These are phyloP conservation scores for Nannochloropsis oceanica DNA, from an alignment of 108 stramenopile genomes.

Conservation along the genomic window DNA sequence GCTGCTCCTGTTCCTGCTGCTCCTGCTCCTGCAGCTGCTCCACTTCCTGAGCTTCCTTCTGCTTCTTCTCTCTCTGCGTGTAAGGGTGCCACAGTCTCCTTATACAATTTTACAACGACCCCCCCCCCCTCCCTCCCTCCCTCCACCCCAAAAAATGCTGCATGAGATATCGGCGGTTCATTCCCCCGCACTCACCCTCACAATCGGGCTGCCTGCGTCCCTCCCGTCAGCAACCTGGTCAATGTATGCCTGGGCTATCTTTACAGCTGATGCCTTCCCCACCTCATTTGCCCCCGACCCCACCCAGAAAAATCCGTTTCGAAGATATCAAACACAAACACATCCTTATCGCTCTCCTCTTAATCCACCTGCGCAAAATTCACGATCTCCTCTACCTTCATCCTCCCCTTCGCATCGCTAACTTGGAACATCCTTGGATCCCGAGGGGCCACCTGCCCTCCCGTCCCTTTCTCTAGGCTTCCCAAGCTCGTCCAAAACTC, in stretches of 20 bases:
- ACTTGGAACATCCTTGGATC: constrained; percentile 40
- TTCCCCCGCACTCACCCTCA: constrained; percentile 28
- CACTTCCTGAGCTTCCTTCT: background rate
- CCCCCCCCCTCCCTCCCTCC: background rate
- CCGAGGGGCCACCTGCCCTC: constrained; percentile 8
- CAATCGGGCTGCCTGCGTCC: constrained; percentile 35
- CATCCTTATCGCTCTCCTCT: constrained; percentile 35
- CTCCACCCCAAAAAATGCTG: constrained; percentile 46
- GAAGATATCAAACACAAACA: constrained; percentile 42
- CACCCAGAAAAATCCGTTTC: constrained; percentile 40
- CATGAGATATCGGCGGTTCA: constrained; percentile 43
- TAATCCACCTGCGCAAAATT: constrained; percentile 44
- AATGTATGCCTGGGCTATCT: constrained; percentile 36
- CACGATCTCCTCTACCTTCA: constrained; percentile 31
- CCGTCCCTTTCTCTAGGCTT: constrained; percentile 21
- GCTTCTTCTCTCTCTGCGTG: constrained; percentile 8
- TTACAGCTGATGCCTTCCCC: constrained; percentile 36
- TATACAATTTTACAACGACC: constrained; percentile 40
- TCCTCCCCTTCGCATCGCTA: constrained; percentile 31
- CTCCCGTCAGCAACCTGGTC: constrained; percentile 34
- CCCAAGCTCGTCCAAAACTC: constrained; percentile 44
- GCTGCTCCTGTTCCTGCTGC: background rate
- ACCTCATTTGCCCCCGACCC: constrained; percentile 24
- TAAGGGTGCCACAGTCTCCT: constrained; percentile 31
- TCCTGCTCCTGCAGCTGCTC: background rate